phyloP scores from a whole-genome alignment of 495 filamentous ascomycete species.

The Lentithecium fluviatile region DNA sequence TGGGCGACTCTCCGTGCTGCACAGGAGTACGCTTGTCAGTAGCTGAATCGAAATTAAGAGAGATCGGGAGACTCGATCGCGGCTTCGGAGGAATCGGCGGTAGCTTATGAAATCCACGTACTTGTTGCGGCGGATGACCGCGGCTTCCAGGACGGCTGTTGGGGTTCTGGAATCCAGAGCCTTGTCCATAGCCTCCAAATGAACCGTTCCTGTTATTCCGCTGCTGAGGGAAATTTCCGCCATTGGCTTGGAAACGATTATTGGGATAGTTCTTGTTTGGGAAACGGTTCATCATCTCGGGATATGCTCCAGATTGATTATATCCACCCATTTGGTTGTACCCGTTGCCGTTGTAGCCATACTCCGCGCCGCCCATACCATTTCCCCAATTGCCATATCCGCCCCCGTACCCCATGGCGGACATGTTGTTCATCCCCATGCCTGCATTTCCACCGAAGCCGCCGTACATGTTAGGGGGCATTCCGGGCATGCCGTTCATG shows the following conservation, averaged over 20 bases:
- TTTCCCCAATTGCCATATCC: slow-evolving; percentile 53
- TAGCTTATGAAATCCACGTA: slow-evolving; percentile 23
- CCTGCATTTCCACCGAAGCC: slow-evolving; percentile 59
- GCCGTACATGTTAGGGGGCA: slow-evolving; percentile 70
- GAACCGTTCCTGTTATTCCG: slow-evolving; percentile 49
- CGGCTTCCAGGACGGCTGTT: slow-evolving; percentile 25
- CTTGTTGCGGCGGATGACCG: slow-evolving; percentile 4
- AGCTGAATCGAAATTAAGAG: neutral
- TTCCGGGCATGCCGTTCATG: slow-evolving; percentile 45
- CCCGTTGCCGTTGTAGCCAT: slow-evolving; percentile 78
- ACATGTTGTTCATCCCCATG: slow-evolving; percentile 57
- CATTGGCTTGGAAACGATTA: slow-evolving; percentile 45
- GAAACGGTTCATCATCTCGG: slow-evolving; percentile 55
- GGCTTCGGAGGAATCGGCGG: neutral
- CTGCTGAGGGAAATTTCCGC: slow-evolving; percentile 34
- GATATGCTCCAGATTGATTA: slow-evolving; percentile 61
- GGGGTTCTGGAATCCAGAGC: slow-evolving; percentile 7
- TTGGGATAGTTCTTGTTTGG: slow-evolving; percentile 57
- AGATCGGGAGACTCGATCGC: neutral
- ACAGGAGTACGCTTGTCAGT: slow-evolving; percentile 5
- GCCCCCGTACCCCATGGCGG: slow-evolving; percentile 63
- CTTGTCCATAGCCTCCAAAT: slow-evolving; percentile 49
- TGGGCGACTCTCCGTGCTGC: slow-evolving; percentile 16
- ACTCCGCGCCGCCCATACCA: slow-evolving; percentile 76
- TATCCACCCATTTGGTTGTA: slow-evolving; percentile 59